phyloP scores from a whole-genome alignment of 768 basidiomycete genomes.

The Omphalotus guepiniiformis region DNA sequence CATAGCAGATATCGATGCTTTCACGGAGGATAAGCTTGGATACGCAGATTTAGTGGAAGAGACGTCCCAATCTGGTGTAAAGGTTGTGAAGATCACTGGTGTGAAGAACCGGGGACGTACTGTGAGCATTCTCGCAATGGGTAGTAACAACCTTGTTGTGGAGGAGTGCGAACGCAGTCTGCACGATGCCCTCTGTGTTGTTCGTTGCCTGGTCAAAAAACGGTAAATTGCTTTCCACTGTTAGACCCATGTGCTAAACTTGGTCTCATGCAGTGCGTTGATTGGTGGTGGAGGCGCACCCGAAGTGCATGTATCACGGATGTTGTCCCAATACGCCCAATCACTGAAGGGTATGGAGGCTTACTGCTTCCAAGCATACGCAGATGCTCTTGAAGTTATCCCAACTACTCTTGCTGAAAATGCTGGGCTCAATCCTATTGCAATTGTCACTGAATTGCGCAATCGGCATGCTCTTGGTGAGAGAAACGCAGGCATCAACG shows the following conservation, averaged over 20 bases:
- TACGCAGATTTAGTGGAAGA: constrained; percentile 96
- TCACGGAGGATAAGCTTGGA: constrained; percentile 96
- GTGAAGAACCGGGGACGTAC: constrained; percentile 94
- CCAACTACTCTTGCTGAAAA: constrained; percentile 98
- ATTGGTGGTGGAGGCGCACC: constrained; percentile 97
- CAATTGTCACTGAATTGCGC: constrained; percentile 95
- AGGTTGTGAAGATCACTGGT: constrained; percentile 92
- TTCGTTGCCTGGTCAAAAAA: constrained; percentile 97
- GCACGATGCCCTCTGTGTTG: constrained; percentile 98
- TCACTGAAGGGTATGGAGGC: constrained; percentile 97
- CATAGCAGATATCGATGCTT: constrained; percentile 94
- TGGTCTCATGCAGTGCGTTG: constrained; percentile 54
- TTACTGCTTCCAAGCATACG: constrained; percentile 98
- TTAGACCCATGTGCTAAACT: not conserved
- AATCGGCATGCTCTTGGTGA: constrained; percentile 97
- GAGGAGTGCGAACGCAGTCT: constrained; percentile 97
- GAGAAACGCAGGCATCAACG: constrained; percentile 93
- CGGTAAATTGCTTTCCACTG: constrained; percentile 50
- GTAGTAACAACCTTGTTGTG: constrained; percentile 86
- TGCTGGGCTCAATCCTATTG: constrained; percentile 95
- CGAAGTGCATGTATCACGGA: constrained; percentile 93
- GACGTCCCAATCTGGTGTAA: constrained; percentile 71
- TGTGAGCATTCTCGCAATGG: constrained; percentile 93
- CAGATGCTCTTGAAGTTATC: constrained; percentile 96
- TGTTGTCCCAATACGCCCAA: constrained; percentile 87